Evolutionary conservation across 2,329 filamentous ascomycete species (phyloP), one percentile per base, ranked within the genome.

Genomic region (Aspergillus sp.): DNA sequence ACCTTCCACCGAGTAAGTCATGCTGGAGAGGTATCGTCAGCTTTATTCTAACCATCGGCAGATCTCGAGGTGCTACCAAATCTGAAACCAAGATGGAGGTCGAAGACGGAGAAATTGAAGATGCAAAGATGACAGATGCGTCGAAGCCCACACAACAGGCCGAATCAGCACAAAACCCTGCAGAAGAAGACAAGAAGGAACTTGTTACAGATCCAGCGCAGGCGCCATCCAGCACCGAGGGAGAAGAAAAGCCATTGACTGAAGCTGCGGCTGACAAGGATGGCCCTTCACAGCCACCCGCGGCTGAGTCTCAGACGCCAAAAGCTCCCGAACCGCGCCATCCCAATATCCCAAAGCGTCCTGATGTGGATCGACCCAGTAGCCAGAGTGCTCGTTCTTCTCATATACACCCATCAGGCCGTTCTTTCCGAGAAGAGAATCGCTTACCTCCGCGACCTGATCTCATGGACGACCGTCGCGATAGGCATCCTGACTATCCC

Each of bases 31-130:
- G 19, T 16, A 13, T 21, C n/a, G 10, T 17, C 10, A 5, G 11
- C 40, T 42, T 13, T 20, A 42, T 21, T 21, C 19, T 19, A 42
- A 19, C 11, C 11, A 5, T 17, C 40, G 13, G 47, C 38, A 75
- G 73, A 34, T 52, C 58, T 34, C 66, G 67, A 52, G 63, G 64
- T 49, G 50, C 54, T 20, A 41, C 58, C 6, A 68, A 60, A 36
- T 42, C 60, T 6, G 60, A 70, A 47, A 40, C 63, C n/a, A 71
- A 65, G 50, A 50, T 56, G 5, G 73, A 77, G 53, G 72, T 75
- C 13, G 73, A 76, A 51, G 74, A 76, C 59, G 74, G 73, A 10
- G 74, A 78, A 52, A 73, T 76, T 45, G 75, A 77, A 58, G 76
- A 77, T 57, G 71, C 73, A 5, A 76, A 72, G 52, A 74, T 74